Percentiles rank a stretch among this genome's conserved stretches.
phyloP scores from a whole-genome alignment of 139 green algal species.

The Trebouxia sp. region DNA sequence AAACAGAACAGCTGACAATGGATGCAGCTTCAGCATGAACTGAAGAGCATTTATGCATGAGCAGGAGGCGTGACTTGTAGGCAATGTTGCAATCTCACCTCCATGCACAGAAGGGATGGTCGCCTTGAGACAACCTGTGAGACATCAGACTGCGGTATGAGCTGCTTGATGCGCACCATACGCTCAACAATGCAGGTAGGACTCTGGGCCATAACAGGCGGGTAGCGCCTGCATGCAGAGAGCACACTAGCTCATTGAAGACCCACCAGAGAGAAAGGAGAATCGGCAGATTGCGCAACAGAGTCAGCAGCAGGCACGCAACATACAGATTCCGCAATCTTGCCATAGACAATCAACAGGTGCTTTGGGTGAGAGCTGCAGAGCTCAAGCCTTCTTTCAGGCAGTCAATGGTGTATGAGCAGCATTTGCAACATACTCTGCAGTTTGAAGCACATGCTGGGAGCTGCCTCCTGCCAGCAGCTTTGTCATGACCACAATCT shows the following conservation, averaged over 20 bases:
- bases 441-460: conserved; percentile 7
- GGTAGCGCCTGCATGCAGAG: conserved; percentile 20
- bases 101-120: conserved; percentile 18
- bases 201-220: not conserved
- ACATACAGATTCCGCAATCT: no score
- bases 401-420: no score
- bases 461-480: not conserved
- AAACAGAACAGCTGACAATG: not conserved
- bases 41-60: no score
- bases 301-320: not conserved
- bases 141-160: conserved; percentile 18
- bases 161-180: conserved; percentile 15
- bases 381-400: no score
- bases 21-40: no score
- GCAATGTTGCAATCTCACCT: not conserved
- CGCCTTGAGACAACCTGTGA: not conserved
- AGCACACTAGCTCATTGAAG: not conserved
- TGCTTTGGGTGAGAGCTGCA: not conserved
- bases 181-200: not conserved
- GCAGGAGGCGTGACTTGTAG: no score
- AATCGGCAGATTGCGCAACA: not conserved
- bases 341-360: no score
- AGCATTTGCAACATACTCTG: not conserved
- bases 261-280: not conserved
- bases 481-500: conserved; percentile 5